Base-by-base conservation (phyloP, 169 alveolate genomes). In the Cryptosporidium sp. region DNA sequence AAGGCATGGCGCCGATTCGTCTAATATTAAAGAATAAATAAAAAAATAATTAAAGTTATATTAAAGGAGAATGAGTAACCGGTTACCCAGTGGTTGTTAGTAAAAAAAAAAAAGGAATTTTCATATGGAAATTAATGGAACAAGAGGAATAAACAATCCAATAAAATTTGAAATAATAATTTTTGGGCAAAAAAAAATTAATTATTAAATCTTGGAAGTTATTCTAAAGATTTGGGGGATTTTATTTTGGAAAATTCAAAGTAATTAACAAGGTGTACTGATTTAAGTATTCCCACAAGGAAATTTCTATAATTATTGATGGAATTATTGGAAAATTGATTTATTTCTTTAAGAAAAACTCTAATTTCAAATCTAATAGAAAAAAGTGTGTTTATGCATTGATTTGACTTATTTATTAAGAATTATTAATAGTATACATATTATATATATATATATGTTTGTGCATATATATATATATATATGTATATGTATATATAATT, bases 1-100 rank as follows among this genome's bases (percentile, higher is more conserved):
- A 65, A 18, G 0, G 23, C 0, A 10, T 31, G 33, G 71, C 71
- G 71, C 71, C 71, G 16, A 6, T 4, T 65, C 0, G 71, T 65
- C 71, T 65, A 29, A 12, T 65, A 65, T 33, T 65, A 65, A 65
- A 35, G 16, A 21, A 65, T 16, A 21, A 65, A 31, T 55, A 55
- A 55, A 55, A 48, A 55, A 55, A 55, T 55, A 55, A 14, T 35
- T 51, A 21, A 65, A 65, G n/a, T 65, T 65, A 37, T 31, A 37
- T 31, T 33, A 65, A 65, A 33, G 71, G 50, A 65, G 43, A 65
- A 65, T 37, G 71, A 65, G 71, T 65, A 65, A 65, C 71, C 50
- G 71, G 71, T 65, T 65, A 65, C 71, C 71, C 71, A 65, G 33
- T 55, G 35, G 5, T 65, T 33, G 71, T 65, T 14, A 65, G 71